A percentile compares a stretch with the other conserved stretches of the same genome.
Conservation (phyloP, 345 rosid species). For the Euphorbia pulcherrima region DNA sequence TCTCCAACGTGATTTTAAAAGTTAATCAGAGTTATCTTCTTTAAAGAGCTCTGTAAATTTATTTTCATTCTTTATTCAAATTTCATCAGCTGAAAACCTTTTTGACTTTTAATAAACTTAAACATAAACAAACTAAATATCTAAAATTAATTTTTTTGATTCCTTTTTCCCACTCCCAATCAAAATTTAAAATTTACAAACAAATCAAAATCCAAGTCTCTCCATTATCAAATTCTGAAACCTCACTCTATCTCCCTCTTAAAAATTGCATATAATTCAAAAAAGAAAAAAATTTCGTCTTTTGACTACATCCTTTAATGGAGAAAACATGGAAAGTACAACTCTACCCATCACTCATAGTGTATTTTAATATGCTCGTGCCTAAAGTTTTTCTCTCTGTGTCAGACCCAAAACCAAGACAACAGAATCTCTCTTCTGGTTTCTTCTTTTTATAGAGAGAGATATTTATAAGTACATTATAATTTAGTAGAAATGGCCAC, state of each 20-base stretch:
- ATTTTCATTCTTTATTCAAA: too few species aligned
- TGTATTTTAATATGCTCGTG: conserved; percentile 41
- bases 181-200: not conserved
- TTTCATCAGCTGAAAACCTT: not conserved
- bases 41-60: too few species aligned
- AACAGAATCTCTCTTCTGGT: conserved; percentile 22
- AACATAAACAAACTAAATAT: not conserved
- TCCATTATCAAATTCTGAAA: too few species aligned
- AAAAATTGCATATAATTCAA: not conserved
- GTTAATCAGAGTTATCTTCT: too few species aligned
- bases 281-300: not conserved
- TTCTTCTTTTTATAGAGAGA: not conserved
- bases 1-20: too few species aligned
- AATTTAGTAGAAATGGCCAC: conserved; percentile 29
- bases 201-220: not conserved
- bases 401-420: conserved; percentile 40
- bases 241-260: too few species aligned
- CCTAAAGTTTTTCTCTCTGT: conserved; percentile 33
- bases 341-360: conserved; percentile 14
- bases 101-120: not conserved
- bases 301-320: conserved; percentile 24
- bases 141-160: not conserved
- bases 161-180: not conserved
- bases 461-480: conserved; percentile 22
- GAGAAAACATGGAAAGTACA: conserved; percentile 21